Evolutionary conservation across 257 asterid species (phyloP), one percentile per base, ranked within the genome.

Genomic region (Nicotiana sylvestris): DNA sequence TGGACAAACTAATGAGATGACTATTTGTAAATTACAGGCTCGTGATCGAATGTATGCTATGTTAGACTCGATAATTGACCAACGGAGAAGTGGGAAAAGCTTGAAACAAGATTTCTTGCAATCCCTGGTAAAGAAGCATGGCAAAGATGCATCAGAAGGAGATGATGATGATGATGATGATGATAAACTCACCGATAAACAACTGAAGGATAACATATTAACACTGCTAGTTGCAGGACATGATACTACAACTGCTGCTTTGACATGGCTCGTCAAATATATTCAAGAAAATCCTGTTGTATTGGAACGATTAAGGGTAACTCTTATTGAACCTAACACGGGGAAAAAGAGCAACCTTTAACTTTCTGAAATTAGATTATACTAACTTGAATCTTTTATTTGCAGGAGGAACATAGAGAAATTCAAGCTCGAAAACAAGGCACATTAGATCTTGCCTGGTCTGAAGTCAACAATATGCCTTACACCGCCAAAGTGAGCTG

Each of bases 221-320:
- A 91, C 97, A 16, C 89, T 94, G 65, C 86, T 92, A 61, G 93
- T 92, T 86, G 98, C 98, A 32, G 98, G 98, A 29, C 98, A 92
- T 83, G 97, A 94, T 83, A 92, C 98, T 82, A 94, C 98, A 12
- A 92, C 98, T 69, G 98, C 98, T 81, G 97, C 89, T 68, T 86
- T 94, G 67, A 92, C 98, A 61, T 94, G 98, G 97, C 88, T 91
- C 35, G 81, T 91, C 88, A 92, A 94, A 81, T 92, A 88, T 82
- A 94, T 91, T 29, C 96, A 85, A 86, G 95, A 92, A 88, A 94
- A 92, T 66, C 95, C 93, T 64, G 88, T 62, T 39, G 96, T 85
- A 39, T 84, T 94, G 87, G 91, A 94, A 85, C 88, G 86, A 66
- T 86, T 94, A 76, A 87, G 96, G 84, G 97, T 94, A 92, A 84